phyloP scores from a whole-genome alignment of 1,139 yeast species.

The Sugiyamaella grinbergsii region DNA sequence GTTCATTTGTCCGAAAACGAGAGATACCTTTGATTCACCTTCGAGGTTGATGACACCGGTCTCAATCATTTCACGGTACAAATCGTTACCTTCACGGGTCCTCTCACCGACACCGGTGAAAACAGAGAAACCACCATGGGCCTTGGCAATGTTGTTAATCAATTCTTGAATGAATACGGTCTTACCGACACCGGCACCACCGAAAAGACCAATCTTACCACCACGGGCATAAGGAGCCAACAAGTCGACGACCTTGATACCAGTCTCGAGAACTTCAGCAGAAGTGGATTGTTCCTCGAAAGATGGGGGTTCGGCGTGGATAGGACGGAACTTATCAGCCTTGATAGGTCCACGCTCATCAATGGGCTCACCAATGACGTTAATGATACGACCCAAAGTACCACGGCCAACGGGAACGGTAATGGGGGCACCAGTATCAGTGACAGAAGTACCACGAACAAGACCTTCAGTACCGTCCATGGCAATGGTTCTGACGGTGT shows the following conservation, averaged over 20 bases:
- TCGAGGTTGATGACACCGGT: slow-evolving; percentile 99
- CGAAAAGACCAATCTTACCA: slow-evolving; percentile 99
- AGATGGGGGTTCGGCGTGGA: slow-evolving; percentile 96
- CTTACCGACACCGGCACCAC: slow-evolving; percentile 99
- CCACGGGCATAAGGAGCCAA: slow-evolving; percentile 99
- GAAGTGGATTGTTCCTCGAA: slow-evolving; percentile 96
- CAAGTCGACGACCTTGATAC: slow-evolving; percentile 99
- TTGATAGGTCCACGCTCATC: slow-evolving; percentile 99
- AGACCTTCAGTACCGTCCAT: slow-evolving; percentile 99
- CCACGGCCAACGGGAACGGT: slow-evolving; percentile 99
- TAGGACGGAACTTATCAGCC: slow-evolving; percentile 90
- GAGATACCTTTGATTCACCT: slow-evolving; percentile 99
- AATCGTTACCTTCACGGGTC: slow-evolving; percentile 99
- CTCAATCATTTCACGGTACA: slow-evolving; percentile 99
- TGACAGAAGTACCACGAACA: slow-evolving; percentile 92
- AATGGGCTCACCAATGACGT: slow-evolving; percentile 99
- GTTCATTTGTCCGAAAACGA: slow-evolving; percentile 99
- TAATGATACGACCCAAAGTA: slow-evolving; percentile 97
- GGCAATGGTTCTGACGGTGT: slow-evolving; percentile 99
- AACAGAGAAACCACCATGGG: slow-evolving; percentile 99
- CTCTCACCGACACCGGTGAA: slow-evolving; percentile 99
- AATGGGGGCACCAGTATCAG: slow-evolving; percentile 97
- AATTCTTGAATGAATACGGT: slow-evolving; percentile 99
- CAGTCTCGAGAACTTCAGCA: slow-evolving; percentile 98
- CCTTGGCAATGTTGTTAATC: slow-evolving; percentile 99